phyloP scores from a whole-genome alignment of 2,329 filamentous ascomycete genomes.

The Alternaria arborescens region DNA sequence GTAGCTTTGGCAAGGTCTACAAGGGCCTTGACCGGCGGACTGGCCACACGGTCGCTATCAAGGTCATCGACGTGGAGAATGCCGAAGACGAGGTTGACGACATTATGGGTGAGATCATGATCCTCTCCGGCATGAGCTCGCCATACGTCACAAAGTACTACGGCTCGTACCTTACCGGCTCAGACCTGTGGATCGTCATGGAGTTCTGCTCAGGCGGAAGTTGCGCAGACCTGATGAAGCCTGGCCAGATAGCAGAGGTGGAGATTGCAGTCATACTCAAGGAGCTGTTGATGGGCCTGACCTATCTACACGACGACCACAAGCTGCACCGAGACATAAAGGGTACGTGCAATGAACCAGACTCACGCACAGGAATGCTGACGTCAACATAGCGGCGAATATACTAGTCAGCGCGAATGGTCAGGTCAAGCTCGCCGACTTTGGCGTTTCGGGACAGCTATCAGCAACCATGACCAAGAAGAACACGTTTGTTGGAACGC shows the following conservation, averaged over 20 bases:
- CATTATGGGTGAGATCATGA: constrained; percentile 98
- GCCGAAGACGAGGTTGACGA: constrained; percentile 99
- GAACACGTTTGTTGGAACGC: constrained; percentile 97
- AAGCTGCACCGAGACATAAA: constrained; percentile 98
- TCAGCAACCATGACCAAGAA: constrained; percentile 99
- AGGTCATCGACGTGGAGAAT: constrained; percentile 98
- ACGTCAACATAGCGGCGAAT: constrained; percentile 78
- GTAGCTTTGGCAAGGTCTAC: constrained; percentile 98
- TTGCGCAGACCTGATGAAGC: constrained; percentile 95
- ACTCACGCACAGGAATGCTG: constrained; percentile 1
- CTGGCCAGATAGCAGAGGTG: constrained; percentile 87
- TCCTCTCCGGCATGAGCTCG: constrained; percentile 93
- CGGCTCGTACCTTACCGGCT: constrained; percentile 94
- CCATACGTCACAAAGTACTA: constrained; percentile 98
- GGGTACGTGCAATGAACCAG: constrained; percentile 62
- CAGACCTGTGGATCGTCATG: constrained; percentile 99
- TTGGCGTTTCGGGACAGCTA: constrained; percentile 94
- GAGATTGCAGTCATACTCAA: constrained; percentile 96
- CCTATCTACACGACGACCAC: constrained; percentile 93
- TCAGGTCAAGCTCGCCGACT: constrained; percentile 96
- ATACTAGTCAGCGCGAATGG: constrained; percentile 87
- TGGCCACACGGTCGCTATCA: constrained; percentile 94
- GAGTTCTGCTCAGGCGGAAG: constrained; percentile 98
- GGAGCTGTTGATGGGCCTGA: constrained; percentile 86
- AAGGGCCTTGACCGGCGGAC: constrained; percentile 96